Conservation (phyloP, 129 eudicot species). For the Artemisia annua region DNA sequence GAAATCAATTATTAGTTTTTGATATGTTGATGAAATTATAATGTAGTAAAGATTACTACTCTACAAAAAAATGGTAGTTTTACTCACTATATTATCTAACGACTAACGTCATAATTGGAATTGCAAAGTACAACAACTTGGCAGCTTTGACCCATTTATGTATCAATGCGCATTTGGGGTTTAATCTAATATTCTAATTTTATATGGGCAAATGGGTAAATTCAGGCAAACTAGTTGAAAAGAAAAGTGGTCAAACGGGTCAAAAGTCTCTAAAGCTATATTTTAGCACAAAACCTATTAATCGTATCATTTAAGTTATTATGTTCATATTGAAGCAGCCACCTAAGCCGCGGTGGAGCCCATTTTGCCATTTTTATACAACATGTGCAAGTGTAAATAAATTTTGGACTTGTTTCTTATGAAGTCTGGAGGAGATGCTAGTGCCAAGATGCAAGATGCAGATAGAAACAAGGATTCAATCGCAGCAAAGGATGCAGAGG, state of each 20-base stretch:
- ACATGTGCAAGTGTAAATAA: constrained; percentile 8
- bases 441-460: constrained; percentile 41
- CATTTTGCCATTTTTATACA: not conserved
- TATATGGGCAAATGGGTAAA: no score
- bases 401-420: constrained; percentile 1
- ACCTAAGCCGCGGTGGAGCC: not conserved
- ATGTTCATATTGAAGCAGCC: no score
- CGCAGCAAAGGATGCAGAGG: constrained; percentile 59
- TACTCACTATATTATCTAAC: no score
- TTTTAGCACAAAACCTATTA: no score
- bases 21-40: not conserved
- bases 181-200: no score
- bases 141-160: no score
- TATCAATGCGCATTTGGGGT: no score
- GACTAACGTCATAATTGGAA: not conserved
- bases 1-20: not conserved
- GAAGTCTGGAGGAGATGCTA: constrained; percentile 75
- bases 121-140: constrained; percentile 2
- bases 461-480: constrained; percentile 61
- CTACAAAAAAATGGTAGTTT: no score
- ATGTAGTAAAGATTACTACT: not conserved
- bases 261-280: no score
- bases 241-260: no score
- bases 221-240: no score
- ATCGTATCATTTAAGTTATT: no score